These are phyloP conservation scores for Boletus speciosus DNA, from an alignment of 768 basidiomycete species.

Conservation along the genomic window DNA sequence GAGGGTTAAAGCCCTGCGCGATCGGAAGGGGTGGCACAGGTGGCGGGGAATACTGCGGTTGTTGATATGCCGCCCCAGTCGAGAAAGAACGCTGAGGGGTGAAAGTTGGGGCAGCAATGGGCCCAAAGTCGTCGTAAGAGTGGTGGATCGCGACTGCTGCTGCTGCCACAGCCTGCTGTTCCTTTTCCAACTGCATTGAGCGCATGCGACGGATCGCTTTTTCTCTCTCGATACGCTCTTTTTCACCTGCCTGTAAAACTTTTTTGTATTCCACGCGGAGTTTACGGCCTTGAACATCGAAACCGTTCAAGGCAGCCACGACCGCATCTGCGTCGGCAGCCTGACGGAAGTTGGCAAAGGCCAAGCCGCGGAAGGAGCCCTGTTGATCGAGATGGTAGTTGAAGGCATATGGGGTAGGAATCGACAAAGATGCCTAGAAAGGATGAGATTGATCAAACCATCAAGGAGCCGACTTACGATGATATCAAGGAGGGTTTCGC, in stretches of 20 bases:
- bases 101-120: slow-evolving; percentile 52
- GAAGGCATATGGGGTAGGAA: slow-evolving; percentile 98
- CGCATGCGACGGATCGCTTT: slow-evolving; percentile 98
- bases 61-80: slow-evolving; percentile 54
- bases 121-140: slow-evolving; percentile 73
- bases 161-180: slow-evolving; percentile 41
- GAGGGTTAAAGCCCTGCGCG: slow-evolving; percentile 40
- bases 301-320: slow-evolving; percentile 93
- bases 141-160: slow-evolving; percentile 29
- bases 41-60: slow-evolving; percentile 67
- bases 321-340: slow-evolving; percentile 91
- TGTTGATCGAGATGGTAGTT: slow-evolving; percentile 98
- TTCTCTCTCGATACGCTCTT: slow-evolving; percentile 97
- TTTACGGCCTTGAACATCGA: slow-evolving; percentile 94
- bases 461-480: slow-evolving; percentile 60
- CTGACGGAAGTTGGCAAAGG: slow-evolving; percentile 97
- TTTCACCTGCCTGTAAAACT: slow-evolving; percentile 97
- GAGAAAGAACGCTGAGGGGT: slow-evolving; percentile 75
- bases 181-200: slow-evolving; percentile 92
- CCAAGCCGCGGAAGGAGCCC: slow-evolving; percentile 94
- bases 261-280: slow-evolving; percentile 99
- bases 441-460: slow-evolving; percentile 10
- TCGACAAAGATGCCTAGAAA: slow-evolving; percentile 77
- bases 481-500: slow-evolving; percentile 93
- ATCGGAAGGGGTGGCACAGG: slow-evolving; percentile 38